Conservation (phyloP, 257 asterid species). For the Nicotiana noctiflora region DNA sequence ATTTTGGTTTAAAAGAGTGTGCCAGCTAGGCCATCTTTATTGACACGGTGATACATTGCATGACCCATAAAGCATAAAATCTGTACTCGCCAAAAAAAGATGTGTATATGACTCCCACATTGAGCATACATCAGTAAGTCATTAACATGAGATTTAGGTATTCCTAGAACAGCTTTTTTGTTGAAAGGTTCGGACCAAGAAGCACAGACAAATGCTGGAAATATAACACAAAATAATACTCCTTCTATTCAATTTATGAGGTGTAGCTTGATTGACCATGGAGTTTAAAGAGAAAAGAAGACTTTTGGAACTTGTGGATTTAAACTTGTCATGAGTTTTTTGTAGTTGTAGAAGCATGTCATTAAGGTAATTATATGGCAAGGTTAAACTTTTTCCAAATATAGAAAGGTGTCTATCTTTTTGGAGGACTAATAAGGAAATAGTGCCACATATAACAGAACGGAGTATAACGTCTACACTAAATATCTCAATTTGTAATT, state of each 20-base stretch:
- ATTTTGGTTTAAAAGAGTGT: neutral
- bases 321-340: too few species aligned
- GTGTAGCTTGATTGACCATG: too few species aligned
- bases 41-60: neutral
- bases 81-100: neutral
- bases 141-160: neutral
- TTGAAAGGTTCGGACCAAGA: neutral
- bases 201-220: neutral
- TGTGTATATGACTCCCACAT: neutral
- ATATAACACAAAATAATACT: too few species aligned
- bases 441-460: neutral
- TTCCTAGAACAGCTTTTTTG: neutral
- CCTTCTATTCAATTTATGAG: too few species aligned
- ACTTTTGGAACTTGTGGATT: too few species aligned
- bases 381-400: neutral
- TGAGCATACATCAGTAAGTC: neutral
- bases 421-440: neutral
- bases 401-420: too few species aligned
- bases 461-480: neutral
- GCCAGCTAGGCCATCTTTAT: neutral
- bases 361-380: too few species aligned
- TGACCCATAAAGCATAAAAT: neutral
- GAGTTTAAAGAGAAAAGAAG: too few species aligned
- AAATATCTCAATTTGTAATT: neutral
- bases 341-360: too few species aligned